phyloP scores from a whole-genome alignment of 2,329 filamentous ascomycete species.

The Cephalotrichum gorgonifer region DNA sequence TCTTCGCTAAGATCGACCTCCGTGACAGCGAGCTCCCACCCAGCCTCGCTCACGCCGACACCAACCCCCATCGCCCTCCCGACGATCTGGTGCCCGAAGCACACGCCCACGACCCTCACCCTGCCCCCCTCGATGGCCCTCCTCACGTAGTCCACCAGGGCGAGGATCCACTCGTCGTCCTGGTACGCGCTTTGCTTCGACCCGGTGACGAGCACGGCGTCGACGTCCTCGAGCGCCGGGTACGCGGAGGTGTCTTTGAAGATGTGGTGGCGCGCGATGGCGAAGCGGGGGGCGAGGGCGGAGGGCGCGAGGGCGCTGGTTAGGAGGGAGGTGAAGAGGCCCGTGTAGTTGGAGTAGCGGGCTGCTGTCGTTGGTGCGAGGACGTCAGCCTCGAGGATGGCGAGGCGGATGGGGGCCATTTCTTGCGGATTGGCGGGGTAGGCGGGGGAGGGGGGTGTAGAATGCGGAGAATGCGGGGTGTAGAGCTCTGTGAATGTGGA shows the following conservation, averaged over 20 bases:
- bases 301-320: conserved; percentile 32
- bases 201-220: conserved; percentile 76
- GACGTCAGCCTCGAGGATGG: conserved; percentile 80
- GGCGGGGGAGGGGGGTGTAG: neutral
- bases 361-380: conserved; percentile 54
- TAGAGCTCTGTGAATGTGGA: no score
- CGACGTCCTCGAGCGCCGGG: conserved; percentile 62
- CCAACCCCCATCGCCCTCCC: conserved; percentile 59
- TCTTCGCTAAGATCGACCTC: conserved; percentile 56
- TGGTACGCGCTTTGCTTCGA: conserved; percentile 66
- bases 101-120: conserved; percentile 67
- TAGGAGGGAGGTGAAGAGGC: conserved; percentile 56
- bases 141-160: conserved; percentile 58
- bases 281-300: conserved; percentile 34
- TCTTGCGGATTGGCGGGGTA: neutral
- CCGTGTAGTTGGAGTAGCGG: conserved; percentile 63
- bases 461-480: neutral
- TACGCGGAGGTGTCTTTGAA: conserved; percentile 56
- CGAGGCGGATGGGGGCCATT: conserved; percentile 56
- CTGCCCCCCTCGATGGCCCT: conserved; percentile 47
- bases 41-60: conserved; percentile 55
- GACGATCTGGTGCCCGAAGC: conserved; percentile 82
- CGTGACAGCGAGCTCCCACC: conserved; percentile 76
- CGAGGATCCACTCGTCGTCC: conserved; percentile 63
- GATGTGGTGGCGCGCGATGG: conserved; percentile 60